phyloP scores from a whole-genome alignment of 768 basidiomycete species.

The Phanerodontia chrysosporium region DNA sequence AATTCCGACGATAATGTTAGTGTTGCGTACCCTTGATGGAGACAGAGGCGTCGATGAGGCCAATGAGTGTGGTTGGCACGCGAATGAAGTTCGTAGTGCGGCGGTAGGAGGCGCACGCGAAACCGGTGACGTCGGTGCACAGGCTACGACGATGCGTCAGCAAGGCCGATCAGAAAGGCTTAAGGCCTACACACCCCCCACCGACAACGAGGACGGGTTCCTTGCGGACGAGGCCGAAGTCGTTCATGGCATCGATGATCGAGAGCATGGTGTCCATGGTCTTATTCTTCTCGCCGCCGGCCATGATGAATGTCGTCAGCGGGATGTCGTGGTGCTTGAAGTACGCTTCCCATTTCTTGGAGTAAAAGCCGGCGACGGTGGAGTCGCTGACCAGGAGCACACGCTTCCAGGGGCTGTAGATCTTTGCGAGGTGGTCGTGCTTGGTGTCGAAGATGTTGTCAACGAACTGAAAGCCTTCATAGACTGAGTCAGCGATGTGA shows the following conservation, averaged over 20 bases:
- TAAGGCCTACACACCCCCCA: conserved; percentile 10
- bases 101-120: conserved; percentile 16
- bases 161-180: not conserved
- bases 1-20: not conserved
- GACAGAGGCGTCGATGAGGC: conserved; percentile 16
- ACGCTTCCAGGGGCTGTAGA: conserved; percentile 14
- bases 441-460: conserved; percentile 14
- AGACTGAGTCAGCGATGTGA: not conserved
- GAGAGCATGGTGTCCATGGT: conserved; percentile 18
- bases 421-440: conserved; percentile 11
- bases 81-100: conserved; percentile 17
- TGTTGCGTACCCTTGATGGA: conserved; percentile 13
- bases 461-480: conserved; percentile 15
- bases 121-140: conserved; percentile 17
- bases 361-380: conserved; percentile 12
- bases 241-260: conserved; percentile 17
- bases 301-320: conserved; percentile 16
- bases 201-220: conserved; percentile 17
- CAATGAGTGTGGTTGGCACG: conserved; percentile 17
- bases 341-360: conserved; percentile 14
- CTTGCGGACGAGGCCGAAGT: conserved; percentile 17
- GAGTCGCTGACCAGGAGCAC: conserved; percentile 15
- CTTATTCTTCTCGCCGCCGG: conserved; percentile 19
- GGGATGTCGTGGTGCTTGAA: conserved; percentile 15
- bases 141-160: not conserved